Conservation (phyloP, 768 basidiomycete genomes). For the Serendipita sp. region DNA sequence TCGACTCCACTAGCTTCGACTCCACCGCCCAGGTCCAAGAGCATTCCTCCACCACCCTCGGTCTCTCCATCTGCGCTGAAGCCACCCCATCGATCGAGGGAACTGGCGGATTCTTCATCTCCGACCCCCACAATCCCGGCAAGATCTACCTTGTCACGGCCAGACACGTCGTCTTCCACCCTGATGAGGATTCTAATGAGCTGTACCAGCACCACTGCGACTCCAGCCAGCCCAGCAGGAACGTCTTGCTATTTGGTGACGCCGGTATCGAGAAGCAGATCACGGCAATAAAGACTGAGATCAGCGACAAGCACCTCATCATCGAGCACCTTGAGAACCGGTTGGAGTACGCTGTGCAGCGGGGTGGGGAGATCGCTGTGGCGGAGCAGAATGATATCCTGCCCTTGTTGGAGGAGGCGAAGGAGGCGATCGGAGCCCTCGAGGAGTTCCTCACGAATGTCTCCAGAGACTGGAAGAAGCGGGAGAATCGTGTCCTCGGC, state of each 20-base stretch:
- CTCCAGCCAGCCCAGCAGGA: slow-evolving; percentile 7
- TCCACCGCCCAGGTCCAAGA: slow-evolving; percentile 6
- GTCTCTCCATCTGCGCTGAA: slow-evolving; percentile 6
- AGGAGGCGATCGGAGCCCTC: slow-evolving; percentile 7
- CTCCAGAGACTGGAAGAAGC: not conserved
- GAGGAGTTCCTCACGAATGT: slow-evolving; percentile 5
- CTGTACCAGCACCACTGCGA: slow-evolving; percentile 6
- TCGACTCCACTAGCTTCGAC: slow-evolving; percentile 3
- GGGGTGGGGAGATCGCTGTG: not conserved
- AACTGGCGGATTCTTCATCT: slow-evolving; percentile 10
- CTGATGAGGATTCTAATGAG: slow-evolving; percentile 3
- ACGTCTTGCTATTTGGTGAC: slow-evolving; percentile 7
- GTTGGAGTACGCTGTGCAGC: not conserved
- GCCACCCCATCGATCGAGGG: slow-evolving; percentile 8
- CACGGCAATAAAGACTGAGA: slow-evolving; percentile 8
- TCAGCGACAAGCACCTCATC: not conserved
- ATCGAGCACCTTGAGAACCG: slow-evolving; percentile 7
- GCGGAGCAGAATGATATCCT: slow-evolving; percentile 3
- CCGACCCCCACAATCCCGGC: slow-evolving; percentile 7
- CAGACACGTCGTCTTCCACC: slow-evolving; percentile 10
- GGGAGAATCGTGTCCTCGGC: not conserved
- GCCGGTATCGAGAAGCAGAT: slow-evolving; percentile 9
- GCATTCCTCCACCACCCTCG: slow-evolving; percentile 9
- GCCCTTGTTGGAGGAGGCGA: slow-evolving; percentile 8
- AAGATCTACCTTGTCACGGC: slow-evolving; percentile 10